Conservation (phyloP, 805 yeast genomes). For the Yarrowia deformans region DNA sequence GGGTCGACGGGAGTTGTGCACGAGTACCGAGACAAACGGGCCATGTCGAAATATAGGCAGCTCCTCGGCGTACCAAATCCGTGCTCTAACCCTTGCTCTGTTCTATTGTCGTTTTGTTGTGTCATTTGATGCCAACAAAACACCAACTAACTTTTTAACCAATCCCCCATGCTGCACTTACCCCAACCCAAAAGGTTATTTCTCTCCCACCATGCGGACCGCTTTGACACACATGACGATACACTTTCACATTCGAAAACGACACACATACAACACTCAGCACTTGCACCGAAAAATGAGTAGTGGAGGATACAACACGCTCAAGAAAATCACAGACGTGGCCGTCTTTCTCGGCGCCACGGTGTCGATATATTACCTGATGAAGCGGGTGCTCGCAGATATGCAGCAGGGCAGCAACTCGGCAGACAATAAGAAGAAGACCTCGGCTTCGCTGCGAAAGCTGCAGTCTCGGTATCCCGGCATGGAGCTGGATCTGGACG, state of each 20-base stretch:
- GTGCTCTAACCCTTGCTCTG: too few species aligned
- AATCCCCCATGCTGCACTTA: too few species aligned
- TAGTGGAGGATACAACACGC: conserved; percentile 33
- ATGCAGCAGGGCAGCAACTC: conserved; percentile 55
- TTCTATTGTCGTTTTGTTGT: too few species aligned
- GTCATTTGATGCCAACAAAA: too few species aligned
- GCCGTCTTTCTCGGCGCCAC: conserved; percentile 68
- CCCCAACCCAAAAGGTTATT: neutral
- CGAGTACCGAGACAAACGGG: too few species aligned
- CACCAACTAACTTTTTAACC: neutral
- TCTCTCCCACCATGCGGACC: conserved; percentile 9
- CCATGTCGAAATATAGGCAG: too few species aligned
- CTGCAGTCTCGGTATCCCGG: conserved; percentile 67
- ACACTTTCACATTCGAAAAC: conserved; percentile 28
- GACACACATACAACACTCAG: neutral
- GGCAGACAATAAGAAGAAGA: conserved; percentile 69
- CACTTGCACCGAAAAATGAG: neutral
- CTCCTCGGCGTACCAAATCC: too few species aligned
- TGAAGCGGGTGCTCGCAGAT: conserved; percentile 43
- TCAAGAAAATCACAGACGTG: conserved; percentile 52
- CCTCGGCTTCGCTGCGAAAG: conserved; percentile 62
- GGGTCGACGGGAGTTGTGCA: too few species aligned
- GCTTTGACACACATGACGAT: neutral
- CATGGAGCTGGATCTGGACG: conserved; percentile 61
- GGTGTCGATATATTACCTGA: conserved; percentile 69